Evolutionary conservation across 805 yeast genomes (phyloP).

Genomic region (Schizosaccharomyces cryophilus): DNA sequence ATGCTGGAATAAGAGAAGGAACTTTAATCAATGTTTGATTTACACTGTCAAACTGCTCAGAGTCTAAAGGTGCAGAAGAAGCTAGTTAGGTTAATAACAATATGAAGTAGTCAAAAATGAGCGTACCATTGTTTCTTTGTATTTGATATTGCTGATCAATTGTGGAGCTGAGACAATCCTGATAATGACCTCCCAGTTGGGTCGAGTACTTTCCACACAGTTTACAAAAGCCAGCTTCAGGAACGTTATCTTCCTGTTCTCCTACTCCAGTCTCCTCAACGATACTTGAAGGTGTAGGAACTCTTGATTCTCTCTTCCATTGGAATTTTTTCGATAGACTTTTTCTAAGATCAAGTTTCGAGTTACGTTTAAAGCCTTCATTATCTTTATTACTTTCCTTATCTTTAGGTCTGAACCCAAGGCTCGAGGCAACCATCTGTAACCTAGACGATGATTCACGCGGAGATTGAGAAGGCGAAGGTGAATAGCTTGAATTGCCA

Average conservation of each 20-base stretch:
- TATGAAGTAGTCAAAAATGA: not conserved
- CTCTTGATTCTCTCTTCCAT: not conserved
- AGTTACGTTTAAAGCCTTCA: not conserved
- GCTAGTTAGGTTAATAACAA: not conserved
- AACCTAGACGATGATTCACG: not conserved
- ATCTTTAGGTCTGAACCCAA: not conserved
- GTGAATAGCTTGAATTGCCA: not conserved
- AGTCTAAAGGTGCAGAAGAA: not conserved
- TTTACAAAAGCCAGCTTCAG: not conserved
- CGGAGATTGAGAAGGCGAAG: not conserved
- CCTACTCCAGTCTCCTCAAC: not conserved
- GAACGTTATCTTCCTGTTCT: not conserved
- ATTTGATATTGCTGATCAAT: not conserved
- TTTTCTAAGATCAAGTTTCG: not conserved
- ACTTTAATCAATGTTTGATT: not conserved
- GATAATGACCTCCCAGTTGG: not conserved
- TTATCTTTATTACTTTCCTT: not conserved
- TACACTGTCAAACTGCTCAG: not conserved
- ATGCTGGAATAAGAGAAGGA: constrained; percentile 48
- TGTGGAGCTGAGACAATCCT: not conserved
- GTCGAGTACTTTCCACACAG: not conserved
- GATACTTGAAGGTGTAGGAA: not conserved
- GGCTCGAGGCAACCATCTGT: not conserved
- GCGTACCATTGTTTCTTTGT: not conserved
- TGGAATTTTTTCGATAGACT: not conserved